Base-by-base conservation (phyloP, 495 filamentous ascomycete species). In the Penicillium dipodomyicola region DNA sequence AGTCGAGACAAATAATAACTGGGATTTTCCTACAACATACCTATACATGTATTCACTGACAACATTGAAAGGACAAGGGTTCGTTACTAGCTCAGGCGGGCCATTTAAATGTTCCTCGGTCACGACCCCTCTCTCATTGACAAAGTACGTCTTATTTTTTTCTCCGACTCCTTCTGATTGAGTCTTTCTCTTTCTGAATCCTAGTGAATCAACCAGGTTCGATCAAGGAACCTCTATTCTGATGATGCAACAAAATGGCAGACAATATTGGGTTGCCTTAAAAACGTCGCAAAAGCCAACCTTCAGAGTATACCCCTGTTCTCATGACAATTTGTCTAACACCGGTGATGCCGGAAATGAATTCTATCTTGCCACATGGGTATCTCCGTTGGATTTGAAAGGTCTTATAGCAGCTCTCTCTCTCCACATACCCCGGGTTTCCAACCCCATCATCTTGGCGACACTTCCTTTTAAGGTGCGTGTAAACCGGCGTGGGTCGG, bases 381-480 rank as follows among this genome's bases (percentile, higher is more conserved):
- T 29, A 29, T 29, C 7, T 29, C 27, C 27, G n/a, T 37, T 37
- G 14, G 33, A 5, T n/a, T 15, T 15, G 4, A 14, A 35, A 35
- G 33, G 33, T 37, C 33, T 37, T 37, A 7, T 4, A 15, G 14
- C 33, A 15, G 8, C 44, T 32, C 29, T 29, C 27, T 20, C 20
- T 25, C 23, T 29, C 33, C 33, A 6, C 48, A 8, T 7, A 37
- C 23, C 23, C 52, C 42, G 20, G 30, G 10, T 39, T 46, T 8
- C n/a, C 8, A 45, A 1, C 40, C n/a, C 23, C 27, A 14, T 14
- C 19, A 41, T 5, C 40, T 23, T 54, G 52, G 52, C 29, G 39
- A 51, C 7, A 57, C 25, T 44, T 19, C 55, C 55, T 33, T 52
- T 45, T 39, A 44, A 42, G 55, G 47, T 52, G 41, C 12, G 10